Base-by-base conservation (phyloP, 371 early-diverging fungal genomes). In the Mortierella sp. region DNA sequence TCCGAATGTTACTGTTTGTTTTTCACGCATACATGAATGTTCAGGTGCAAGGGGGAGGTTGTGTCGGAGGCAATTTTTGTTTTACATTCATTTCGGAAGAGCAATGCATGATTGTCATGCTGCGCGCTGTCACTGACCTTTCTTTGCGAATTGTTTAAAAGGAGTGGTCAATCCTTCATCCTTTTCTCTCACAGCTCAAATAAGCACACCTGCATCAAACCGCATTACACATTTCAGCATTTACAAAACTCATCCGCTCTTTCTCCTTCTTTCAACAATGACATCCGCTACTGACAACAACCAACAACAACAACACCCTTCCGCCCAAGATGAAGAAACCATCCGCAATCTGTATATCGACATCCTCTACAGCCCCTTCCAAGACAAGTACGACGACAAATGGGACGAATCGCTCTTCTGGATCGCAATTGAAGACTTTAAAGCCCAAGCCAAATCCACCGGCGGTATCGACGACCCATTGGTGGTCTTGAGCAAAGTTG, bases 351-450 rank as follows among this genome's bases (percentile, higher is more conserved):
- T 50, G 37, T 72, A 55, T 37, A 16, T 34, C 37, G 43, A 61
- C 14, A 50, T 53, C 43, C 16, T 77, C 50, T 34, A n/a, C 50
- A 19, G 6, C 14, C 77, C 77, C 31, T 57, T 77, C 40, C n/a
- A 72, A 64, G 40, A 71, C 16, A 72, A 53, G 13, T 77, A 77
- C 44, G 76, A 70, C 26, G 77, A 77, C 24, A 61, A 31, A 14
- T 77, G 57, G 57, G 72, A 59, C 19, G 77, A 77, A 28, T 53
- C 28, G 3, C 37, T 43, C 21, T 77, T 55, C 21, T 72, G 67
- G 77, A 24, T 11, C 21, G 67, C 77, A 1, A 64, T 77, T 0
- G 77, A 71, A 8, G n/a, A 24, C 5, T 77, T 77, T 64, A 77
- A 77, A 16, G 19, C n/a, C 55, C 24, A 70, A 34, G 34, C 71